Conservation (phyloP, 768 basidiomycete genomes). For the Suillus paluster region DNA sequence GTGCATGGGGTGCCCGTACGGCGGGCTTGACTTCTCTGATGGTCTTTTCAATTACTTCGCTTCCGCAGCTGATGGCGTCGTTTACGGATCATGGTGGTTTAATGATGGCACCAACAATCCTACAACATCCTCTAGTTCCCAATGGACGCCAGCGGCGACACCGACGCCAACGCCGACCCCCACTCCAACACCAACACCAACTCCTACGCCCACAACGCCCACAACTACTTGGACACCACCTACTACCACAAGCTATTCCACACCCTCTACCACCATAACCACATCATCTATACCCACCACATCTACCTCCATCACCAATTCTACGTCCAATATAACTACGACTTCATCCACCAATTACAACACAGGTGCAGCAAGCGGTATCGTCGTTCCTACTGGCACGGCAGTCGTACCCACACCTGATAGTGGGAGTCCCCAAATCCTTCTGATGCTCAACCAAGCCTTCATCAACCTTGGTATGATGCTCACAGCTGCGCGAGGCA, state of each 20-base stretch:
- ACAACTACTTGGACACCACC: neutral
- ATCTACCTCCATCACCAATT: too few relatives aligned
- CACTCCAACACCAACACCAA: too few relatives aligned
- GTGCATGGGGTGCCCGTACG: slow-evolving; percentile 69
- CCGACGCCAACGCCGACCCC: too few relatives aligned
- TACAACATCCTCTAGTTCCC: neutral
- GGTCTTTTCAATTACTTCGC: slow-evolving; percentile 69
- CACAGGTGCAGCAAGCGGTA: too few relatives aligned
- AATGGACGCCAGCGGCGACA: neutral
- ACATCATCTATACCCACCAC: neutral
- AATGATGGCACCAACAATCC: slow-evolving; percentile 37
- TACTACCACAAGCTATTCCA: neutral
- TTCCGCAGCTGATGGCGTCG: slow-evolving; percentile 48
- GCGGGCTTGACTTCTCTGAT: slow-evolving; percentile 70
- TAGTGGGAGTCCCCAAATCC: neutral
- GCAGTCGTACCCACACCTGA: neutral
- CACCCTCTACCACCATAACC: too few relatives aligned
- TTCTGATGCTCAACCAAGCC: neutral
- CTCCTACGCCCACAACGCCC: too few relatives aligned
- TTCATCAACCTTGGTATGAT: neutral
- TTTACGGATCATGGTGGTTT: slow-evolving; percentile 65
- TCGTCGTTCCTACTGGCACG: neutral
- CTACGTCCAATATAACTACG: too few relatives aligned
- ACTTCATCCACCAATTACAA: too few relatives aligned
- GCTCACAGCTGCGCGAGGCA: neutral